Evolutionary conservation across 1,284 basidiomycete genomes (phyloP).

Genomic region (Rhodotorula mucilaginosa): DNA sequence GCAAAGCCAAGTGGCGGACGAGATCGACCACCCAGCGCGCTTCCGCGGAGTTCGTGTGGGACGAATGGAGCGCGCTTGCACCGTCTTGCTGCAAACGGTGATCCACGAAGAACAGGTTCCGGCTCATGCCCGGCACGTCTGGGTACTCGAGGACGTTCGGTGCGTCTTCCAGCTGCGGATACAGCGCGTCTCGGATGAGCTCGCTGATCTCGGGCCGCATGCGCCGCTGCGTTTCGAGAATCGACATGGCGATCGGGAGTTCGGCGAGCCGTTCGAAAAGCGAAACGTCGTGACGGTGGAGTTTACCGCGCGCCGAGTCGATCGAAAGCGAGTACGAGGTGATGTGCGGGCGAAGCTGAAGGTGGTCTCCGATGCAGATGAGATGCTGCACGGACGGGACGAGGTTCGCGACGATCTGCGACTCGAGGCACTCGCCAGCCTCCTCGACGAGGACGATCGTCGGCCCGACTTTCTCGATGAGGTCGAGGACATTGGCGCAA

Average conservation of each 20-base stretch:
- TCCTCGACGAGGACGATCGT: slow-evolving; percentile 28
- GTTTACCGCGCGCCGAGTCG: slow-evolving; percentile 56
- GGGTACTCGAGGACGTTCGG: slow-evolving; percentile 56
- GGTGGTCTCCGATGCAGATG: slow-evolving; percentile 33
- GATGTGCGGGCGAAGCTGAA: slow-evolving; percentile 29
- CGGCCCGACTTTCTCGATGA: slow-evolving; percentile 27
- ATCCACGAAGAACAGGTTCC: slow-evolving; percentile 61
- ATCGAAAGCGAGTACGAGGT: slow-evolving; percentile 52
- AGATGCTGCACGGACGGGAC: slow-evolving; percentile 21
- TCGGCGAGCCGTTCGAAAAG: slow-evolving; percentile 62
- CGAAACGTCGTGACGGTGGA: slow-evolving; percentile 63
- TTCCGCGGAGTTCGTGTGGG: slow-evolving; percentile 66
- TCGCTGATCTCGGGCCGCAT: slow-evolving; percentile 57
- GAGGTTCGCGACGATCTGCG: slow-evolving; percentile 30
- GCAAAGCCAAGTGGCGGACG: slow-evolving; percentile 64
- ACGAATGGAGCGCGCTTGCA: slow-evolving; percentile 59
- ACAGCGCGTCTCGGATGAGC: slow-evolving; percentile 58
- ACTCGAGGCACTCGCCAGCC: slow-evolving; percentile 35
- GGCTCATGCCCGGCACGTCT: slow-evolving; percentile 55
- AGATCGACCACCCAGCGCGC: slow-evolving; percentile 64
- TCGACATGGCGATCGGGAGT: slow-evolving; percentile 54
- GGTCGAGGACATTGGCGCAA: slow-evolving; percentile 39
- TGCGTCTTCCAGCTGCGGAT: slow-evolving; percentile 61
- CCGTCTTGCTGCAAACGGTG: slow-evolving; percentile 60
- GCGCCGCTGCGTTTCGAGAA: slow-evolving; percentile 55